phyloP scores from a whole-genome alignment of 2,329 filamentous ascomycete species.

The Neocatenulostroma microsporum region DNA sequence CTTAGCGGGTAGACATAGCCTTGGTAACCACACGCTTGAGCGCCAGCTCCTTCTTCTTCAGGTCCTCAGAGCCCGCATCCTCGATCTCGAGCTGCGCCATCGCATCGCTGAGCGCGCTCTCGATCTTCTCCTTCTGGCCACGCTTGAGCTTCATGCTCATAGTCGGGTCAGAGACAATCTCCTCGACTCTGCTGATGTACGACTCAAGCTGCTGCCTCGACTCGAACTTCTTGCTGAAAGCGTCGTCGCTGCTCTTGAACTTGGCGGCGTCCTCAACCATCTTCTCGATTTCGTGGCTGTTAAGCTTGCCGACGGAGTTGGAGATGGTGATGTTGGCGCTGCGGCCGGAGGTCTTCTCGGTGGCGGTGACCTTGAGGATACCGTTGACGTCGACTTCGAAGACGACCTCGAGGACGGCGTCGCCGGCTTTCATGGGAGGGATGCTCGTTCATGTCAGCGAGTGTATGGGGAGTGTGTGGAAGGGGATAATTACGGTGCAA shows the following conservation, averaged over 20 bases:
- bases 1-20: slow-evolving; percentile 38
- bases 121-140: slow-evolving; percentile 99
- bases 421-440: slow-evolving; percentile 81
- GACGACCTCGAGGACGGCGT: slow-evolving; percentile 93
- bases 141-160: slow-evolving; percentile 98
- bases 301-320: slow-evolving; percentile 99
- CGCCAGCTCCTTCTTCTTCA: slow-evolving; percentile 99
- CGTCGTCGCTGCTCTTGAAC: slow-evolving; percentile 97
- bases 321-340: slow-evolving; percentile 99
- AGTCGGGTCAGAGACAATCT: slow-evolving; percentile 94
- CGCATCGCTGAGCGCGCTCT: slow-evolving; percentile 90
- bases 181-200: slow-evolving; percentile 97
- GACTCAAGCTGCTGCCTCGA: slow-evolving; percentile 98
- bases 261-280: slow-evolving; percentile 97
- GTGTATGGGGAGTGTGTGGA: slow-evolving; percentile 11
- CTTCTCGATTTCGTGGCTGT: slow-evolving; percentile 86
- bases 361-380: slow-evolving; percentile 92
- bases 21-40: slow-evolving; percentile 98
- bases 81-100: slow-evolving; percentile 97
- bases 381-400: slow-evolving; percentile 99
- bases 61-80: slow-evolving; percentile 82
- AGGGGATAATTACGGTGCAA: no score
- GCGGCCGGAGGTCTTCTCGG: slow-evolving; percentile 96
- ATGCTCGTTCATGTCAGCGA: slow-evolving; percentile 38
- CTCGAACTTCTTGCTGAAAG: slow-evolving; percentile 99